Conservation (phyloP, 2,329 filamentous ascomycete species). For the Bipolaris zeicola region DNA sequence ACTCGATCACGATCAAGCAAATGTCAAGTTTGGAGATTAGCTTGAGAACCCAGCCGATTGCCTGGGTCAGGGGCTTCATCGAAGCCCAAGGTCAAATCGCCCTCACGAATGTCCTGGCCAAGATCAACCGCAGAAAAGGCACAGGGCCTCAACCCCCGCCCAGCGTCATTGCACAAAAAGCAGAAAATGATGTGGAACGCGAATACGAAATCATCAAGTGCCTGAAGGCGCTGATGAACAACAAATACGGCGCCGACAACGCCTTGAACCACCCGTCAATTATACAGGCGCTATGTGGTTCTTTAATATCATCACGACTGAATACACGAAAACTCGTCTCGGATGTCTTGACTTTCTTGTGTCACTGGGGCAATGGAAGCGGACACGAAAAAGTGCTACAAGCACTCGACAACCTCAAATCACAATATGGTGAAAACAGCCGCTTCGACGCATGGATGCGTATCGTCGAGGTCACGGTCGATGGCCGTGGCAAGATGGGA, state of each 20-base stretch:
- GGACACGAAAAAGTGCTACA: conserved; percentile 94
- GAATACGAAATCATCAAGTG: conserved; percentile 99
- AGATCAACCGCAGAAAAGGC: conserved; percentile 87
- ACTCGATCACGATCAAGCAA: conserved; percentile 88
- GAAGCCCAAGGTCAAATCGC: conserved; percentile 97
- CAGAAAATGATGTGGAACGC: conserved; percentile 81
- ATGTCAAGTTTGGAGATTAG: conserved; percentile 93
- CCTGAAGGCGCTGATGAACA: conserved; percentile 97
- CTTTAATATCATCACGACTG: conserved; percentile 83
- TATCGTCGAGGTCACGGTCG: conserved; percentile 93
- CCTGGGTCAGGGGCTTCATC: conserved; percentile 94
- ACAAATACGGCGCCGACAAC: conserved; percentile 98
- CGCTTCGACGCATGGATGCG: conserved; percentile 99
- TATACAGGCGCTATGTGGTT: conserved; percentile 83
- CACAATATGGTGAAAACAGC: conserved; percentile 85
- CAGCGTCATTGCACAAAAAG: conserved; percentile 55
- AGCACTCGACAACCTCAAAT: conserved; percentile 89
- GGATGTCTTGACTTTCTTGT: conserved; percentile 94
- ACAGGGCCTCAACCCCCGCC: conserved; percentile 71
- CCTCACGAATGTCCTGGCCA: conserved; percentile 88
- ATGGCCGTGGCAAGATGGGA: conserved; percentile 98
- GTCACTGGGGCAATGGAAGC: conserved; percentile 87
- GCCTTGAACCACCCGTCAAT: conserved; percentile 89
- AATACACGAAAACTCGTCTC: conserved; percentile 94
- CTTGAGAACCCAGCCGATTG: conserved; percentile 92